These are phyloP conservation scores for Tetrapisispora phaffii DNA, from an alignment of 805 yeast species.

Conservation along the genomic window DNA sequence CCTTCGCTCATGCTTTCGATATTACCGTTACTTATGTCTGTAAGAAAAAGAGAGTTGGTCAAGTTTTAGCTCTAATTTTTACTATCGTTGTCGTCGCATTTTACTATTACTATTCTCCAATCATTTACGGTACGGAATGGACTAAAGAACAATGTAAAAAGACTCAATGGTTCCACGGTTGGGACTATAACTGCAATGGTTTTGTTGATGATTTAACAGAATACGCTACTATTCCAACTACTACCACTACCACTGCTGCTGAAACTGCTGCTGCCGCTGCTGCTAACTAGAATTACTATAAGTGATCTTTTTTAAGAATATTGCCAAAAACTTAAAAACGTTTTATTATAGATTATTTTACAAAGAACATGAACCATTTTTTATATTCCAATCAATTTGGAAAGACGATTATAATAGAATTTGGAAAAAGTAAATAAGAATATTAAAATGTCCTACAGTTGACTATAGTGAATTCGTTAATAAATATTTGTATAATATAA, in stretches of 20 bases:
- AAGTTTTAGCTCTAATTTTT: slow-evolving; percentile 38
- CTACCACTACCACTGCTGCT: neutral
- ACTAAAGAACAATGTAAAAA: slow-evolving; percentile 54
- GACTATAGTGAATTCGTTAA: neutral
- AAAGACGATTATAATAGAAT: neutral
- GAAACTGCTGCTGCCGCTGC: slow-evolving; percentile 1
- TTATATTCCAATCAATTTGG: neutral
- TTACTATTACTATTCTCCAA: slow-evolving; percentile 55
- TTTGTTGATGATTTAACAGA: slow-evolving; percentile 32
- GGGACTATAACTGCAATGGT: slow-evolving; percentile 86
- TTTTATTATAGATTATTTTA: too few relatives aligned
- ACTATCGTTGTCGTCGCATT: slow-evolving; percentile 42
- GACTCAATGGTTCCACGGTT: slow-evolving; percentile 47
- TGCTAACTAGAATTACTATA: neutral
- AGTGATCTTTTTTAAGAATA: too few relatives aligned
- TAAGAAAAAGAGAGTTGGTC: slow-evolving; percentile 36
- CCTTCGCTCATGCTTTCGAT: slow-evolving; percentile 57
- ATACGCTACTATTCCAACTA: slow-evolving; percentile 9
- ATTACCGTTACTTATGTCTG: slow-evolving; percentile 36
- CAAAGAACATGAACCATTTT: neutral
- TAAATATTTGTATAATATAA: slow-evolving; percentile 1
- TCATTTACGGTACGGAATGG: slow-evolving; percentile 77
- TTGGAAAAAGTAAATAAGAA: neutral
- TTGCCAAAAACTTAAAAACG: neutral
- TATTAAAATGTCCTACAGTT: neutral